phyloP scores from a whole-genome alignment of 129 eudicot genomes.

The Deinandra increscens region DNA sequence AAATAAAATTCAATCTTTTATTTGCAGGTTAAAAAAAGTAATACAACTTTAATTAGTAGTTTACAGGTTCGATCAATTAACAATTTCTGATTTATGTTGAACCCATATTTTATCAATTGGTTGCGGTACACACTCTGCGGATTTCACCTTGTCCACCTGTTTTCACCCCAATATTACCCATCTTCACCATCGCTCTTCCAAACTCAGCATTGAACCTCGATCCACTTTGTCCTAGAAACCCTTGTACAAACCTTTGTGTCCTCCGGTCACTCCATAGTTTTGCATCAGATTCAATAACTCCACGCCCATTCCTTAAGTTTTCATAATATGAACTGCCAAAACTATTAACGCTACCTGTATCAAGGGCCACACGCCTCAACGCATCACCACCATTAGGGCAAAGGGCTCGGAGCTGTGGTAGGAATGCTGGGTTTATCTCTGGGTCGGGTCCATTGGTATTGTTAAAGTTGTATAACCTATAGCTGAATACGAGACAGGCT shows the following conservation, averaged over 20 bases:
- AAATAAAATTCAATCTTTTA: too few species aligned
- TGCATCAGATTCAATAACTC: conserved; percentile 67
- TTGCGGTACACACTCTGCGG: too few species aligned
- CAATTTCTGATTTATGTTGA: too few species aligned
- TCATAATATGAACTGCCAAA: conserved; percentile 52
- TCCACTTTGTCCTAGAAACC: too few species aligned
- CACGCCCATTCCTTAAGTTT: conserved; percentile 54
- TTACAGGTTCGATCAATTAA: too few species aligned
- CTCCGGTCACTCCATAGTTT: conserved; percentile 51
- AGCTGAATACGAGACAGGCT: conserved; percentile 55
- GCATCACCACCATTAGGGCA: conserved; percentile 56
- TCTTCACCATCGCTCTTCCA: conserved; percentile 73
- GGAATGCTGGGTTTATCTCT: conserved; percentile 43
- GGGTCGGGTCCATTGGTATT: conserved; percentile 52
- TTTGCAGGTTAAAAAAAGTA: too few species aligned
- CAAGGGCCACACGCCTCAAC: conserved; percentile 47
- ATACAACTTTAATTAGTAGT: too few species aligned
- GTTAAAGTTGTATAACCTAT: conserved; percentile 72
- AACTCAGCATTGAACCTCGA: conserved; percentile 51
- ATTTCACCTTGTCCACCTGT: conserved; percentile 55
- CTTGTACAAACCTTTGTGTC: too few species aligned
- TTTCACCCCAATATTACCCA: conserved; percentile 62
- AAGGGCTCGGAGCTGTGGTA: conserved; percentile 47
- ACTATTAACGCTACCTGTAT: conserved; percentile 43
- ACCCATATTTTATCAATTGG: too few species aligned